Percentiles rank a stretch among this genome's conserved stretches.
Conservation (phyloP, 108 stramenopile genomes). For the Stephanodiscus minutulus region DNA sequence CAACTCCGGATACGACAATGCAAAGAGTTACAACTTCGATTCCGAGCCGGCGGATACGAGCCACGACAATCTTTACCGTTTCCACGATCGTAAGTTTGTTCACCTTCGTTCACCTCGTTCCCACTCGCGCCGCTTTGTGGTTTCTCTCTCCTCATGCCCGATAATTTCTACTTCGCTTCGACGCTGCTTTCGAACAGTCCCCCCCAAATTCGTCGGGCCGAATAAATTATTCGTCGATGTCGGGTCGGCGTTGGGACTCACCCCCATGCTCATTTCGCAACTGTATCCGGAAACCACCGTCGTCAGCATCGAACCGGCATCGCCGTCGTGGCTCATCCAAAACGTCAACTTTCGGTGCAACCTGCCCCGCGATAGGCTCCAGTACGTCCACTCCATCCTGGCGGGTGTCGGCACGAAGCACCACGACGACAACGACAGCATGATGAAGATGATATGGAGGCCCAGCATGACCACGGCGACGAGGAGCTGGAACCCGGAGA, state of each 20-base stretch:
- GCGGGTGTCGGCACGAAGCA: constrained; percentile 76
- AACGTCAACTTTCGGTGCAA: constrained; percentile 78
- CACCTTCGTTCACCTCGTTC: no score
- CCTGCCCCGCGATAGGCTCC: constrained; percentile 50
- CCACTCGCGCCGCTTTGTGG: no score
- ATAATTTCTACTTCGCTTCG: no score
- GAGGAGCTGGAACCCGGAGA: constrained; percentile 67
- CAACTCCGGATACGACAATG: constrained; percentile 49
- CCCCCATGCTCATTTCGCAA: constrained; percentile 58
- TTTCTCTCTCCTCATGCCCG: neutral
- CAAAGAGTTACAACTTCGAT: constrained; percentile 51
- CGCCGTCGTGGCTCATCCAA: constrained; percentile 81
- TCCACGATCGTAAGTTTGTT: constrained; percentile 25
- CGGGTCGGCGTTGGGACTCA: constrained; percentile 71
- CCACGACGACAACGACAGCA: constrained; percentile 62
- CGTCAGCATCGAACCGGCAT: constrained; percentile 76
- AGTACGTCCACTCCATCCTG: constrained; percentile 54
- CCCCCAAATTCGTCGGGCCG: constrained; percentile 54
- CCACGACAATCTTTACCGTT: constrained; percentile 46
- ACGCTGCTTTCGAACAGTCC: no score
- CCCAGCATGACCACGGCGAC: constrained; percentile 68
- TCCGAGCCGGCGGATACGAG: constrained; percentile 42
- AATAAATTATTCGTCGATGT: constrained; percentile 83
- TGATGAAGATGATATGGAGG: constrained; percentile 79
- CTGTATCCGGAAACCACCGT: constrained; percentile 71